Base-by-base conservation (phyloP, 805 yeast species). In the Schizosaccharomyces osmophilus region DNA sequence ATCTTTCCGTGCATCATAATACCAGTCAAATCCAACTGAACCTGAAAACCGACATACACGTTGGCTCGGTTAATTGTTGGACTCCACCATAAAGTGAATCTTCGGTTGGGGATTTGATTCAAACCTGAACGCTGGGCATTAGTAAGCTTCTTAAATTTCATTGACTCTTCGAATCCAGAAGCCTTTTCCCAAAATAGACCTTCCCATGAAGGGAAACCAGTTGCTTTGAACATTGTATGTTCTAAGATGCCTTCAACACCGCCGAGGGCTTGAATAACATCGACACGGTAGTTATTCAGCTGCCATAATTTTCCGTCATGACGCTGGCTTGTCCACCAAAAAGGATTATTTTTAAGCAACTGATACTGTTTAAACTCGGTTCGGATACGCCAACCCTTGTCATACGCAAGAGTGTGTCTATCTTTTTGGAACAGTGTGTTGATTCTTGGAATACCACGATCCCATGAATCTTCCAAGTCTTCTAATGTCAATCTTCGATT, bases 41-140 rank as follows among this genome's bases (percentile, higher is more conserved):
- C 98, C 68, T 89, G 76, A 74, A 93, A 93, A 32, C 99, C 99
- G 62, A 93, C 97, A 69, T 93, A 93, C 31, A 93, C 97, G 69
- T 93, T 93, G 5, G 98, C 98, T 65, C 99, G 79, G 68, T 93
- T 93, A 67, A 93, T 93, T 0, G 99, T 93, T 5, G 99, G 99
- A 0, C 97, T 88, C 99, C 99, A 93, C 99, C 99, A 93, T 39
- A 93, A 74, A 0, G 98, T 93, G 69, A 93, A 93, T 58, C 99
- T 79, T 70, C 99, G 83, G 69, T 93, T 93, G 2, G 99, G 99
- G 68, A 93, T 90, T 73, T 93, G 99, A 68, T 94, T 86, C 65
- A 93, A 78, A 69, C 99, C 99, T 4, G 96, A 84, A 68, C 98
- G 77, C 75, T 93, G 99, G 1, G 99, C 99, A 72, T 90, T 90